A percentile compares a stretch with the other conserved stretches of the same genome.
phyloP scores from a whole-genome alignment of 306 rosid species.

The Canavalia ensiformis region DNA sequence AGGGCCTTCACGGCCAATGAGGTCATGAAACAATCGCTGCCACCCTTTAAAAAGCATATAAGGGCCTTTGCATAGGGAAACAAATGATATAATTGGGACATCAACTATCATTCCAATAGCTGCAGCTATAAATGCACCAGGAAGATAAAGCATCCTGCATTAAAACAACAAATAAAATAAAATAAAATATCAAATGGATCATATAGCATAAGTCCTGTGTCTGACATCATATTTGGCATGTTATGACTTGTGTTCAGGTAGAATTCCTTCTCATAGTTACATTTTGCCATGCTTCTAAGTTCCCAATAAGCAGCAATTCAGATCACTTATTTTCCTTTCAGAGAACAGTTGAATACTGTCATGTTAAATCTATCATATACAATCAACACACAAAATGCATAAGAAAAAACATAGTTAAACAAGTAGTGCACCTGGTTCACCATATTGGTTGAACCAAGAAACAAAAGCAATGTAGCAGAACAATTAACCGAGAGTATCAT shows the following conservation, averaged over 20 bases:
- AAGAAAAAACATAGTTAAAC: slow-evolving; percentile 21
- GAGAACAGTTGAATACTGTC: slow-evolving; percentile 7
- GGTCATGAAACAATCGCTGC: slow-evolving; percentile 95
- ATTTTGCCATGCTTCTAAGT: slow-evolving; percentile 7
- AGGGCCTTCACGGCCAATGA: slow-evolving; percentile 99
- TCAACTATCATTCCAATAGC: slow-evolving; percentile 77
- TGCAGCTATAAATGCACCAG: slow-evolving; percentile 74
- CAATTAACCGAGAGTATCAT: slow-evolving; percentile 28
- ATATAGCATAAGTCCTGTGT: slow-evolving; percentile 20
- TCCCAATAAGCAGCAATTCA: background rate
- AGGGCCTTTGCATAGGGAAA: slow-evolving; percentile 80
- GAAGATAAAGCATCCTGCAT: slow-evolving; percentile 84
- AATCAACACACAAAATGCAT: background rate
- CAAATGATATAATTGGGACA: slow-evolving; percentile 71
- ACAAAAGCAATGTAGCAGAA: background rate
- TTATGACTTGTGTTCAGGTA: background rate
- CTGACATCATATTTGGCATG: background rate
- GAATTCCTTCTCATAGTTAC: slow-evolving; percentile 27
- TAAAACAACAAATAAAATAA: background rate
- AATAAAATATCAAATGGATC: slow-evolving; percentile 21
- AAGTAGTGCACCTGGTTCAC: background rate
- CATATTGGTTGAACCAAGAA: slow-evolving; percentile 1
- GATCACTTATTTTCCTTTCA: slow-evolving; percentile 15
- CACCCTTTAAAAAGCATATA: slow-evolving; percentile 96
- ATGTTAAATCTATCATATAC: slow-evolving; percentile 10